phyloP scores from a whole-genome alignment of 1,139 yeast species.

The Pichia sp. region DNA sequence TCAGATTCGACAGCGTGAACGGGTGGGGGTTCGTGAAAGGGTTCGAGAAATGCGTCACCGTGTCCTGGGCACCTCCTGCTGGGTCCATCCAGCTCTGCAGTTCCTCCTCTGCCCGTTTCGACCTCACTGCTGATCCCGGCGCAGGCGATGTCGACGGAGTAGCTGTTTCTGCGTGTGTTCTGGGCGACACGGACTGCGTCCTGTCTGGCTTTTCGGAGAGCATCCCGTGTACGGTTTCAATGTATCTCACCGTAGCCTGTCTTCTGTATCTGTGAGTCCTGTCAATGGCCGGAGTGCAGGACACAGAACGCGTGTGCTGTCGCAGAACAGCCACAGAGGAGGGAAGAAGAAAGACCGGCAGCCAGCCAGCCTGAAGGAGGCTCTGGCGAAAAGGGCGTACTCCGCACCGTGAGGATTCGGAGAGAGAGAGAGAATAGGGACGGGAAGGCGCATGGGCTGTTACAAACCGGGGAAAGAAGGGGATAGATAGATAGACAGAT shows the following conservation, averaged over 20 bases:
- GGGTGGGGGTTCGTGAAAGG: conserved; percentile 3
- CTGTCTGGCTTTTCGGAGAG: not conserved
- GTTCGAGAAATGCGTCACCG: not conserved
- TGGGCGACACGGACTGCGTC: conserved; percentile 1
- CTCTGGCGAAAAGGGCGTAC: not conserved
- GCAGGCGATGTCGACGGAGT: too few species aligned
- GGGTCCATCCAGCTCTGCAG: not conserved
- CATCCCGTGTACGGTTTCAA: not conserved
- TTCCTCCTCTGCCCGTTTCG: not conserved
- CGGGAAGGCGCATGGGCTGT: not conserved
- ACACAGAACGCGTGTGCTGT: too few species aligned
- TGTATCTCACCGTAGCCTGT: not conserved
- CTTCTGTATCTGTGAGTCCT: not conserved
- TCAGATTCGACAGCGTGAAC: conserved; percentile 3
- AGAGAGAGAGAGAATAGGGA: not conserved
- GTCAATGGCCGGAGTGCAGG: too few species aligned
- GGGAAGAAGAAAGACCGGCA: too few species aligned
- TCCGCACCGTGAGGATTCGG: not conserved
- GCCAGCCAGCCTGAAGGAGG: too few species aligned
- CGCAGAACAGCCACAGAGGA: not conserved
- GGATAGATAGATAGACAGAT: not conserved
- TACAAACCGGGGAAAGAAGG: not conserved
- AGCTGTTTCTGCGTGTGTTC: not conserved
- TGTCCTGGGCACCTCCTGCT: not conserved
- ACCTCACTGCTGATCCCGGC: not conserved